Base-by-base conservation (phyloP, 306 rosid genomes). In the Phaseolus lunatus region DNA sequence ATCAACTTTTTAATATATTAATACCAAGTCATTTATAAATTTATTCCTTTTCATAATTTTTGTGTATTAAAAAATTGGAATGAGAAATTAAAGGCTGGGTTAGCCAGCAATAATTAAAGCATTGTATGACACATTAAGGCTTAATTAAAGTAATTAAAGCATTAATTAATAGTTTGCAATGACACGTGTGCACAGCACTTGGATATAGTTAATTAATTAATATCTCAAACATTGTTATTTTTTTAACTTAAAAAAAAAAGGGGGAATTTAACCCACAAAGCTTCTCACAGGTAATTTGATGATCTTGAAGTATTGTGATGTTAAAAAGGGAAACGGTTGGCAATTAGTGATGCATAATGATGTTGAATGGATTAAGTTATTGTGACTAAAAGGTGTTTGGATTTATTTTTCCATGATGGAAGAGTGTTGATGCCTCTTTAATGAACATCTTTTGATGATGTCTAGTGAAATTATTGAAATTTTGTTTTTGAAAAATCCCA, bases 391-490 rank as follows among this genome's bases (percentile, higher is more conserved):
- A 76, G 41, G 29, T 20, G 20, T 10, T 53, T 54, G 67, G 67
- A 59, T 70, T 75, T 48, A 72, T 64, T 72, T 67, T 66, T 61
- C 3, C 29, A 29, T 58, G 63, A 67, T 65, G 86, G 80, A 72
- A 76, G 58, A 67, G 74, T 20, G 73, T 74, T 71, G 83, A 80
- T 82, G 81, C 67, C 87, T 68, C 88, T 87, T 84, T 82, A 88
- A 77, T 81, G 84, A 85, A 71, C 88, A 78, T 85, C 82, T 86
- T 87, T 87, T 87, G 62, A 84, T 86, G 89, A 75, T 90, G 88
- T 78, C 85, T 77, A 54, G 57, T 82, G 90, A 83, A 86, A 88
- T 88, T 74, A 89, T 88, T 76, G 84, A 56, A n/a, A 73, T 79
- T 67, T 72, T 71, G 79, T 67, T 87, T 77, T 65, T 31, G 44